Base-by-base conservation (phyloP, 169 alveolate species). In the Plasmodium knowlesi region DNA sequence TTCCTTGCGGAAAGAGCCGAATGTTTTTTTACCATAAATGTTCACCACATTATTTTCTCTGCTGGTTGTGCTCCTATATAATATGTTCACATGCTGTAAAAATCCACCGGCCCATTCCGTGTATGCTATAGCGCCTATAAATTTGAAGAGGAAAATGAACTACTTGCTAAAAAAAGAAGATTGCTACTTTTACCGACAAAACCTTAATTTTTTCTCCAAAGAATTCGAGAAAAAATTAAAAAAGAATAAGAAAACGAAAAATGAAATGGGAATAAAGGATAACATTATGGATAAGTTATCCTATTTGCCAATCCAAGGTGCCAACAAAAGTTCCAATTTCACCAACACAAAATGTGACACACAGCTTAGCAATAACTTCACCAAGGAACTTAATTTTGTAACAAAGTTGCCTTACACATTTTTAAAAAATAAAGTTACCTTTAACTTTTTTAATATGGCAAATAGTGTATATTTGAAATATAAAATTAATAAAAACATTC, bases 401-500 rank as follows among this genome's bases (percentile, higher is more conserved):
- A 54, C 53, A 37, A 83, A 67, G 30, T 22, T 70, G 16, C 81
- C 92, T 2, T 37, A 34, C 74, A n/a, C 82, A 3, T 70, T 83
- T 22, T 70, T 37, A 70, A 83, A 83, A 83, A 83, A 71, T 37
- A 83, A 43, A 50, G 14, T 70, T 16, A 41, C 92, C 19, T 83
- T 83, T 53, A 83, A 83, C 54, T 83, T 83, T 83, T 83, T 83
- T 83, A 25, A 83, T 30, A 67, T 83, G 82, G 92, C 82, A 37
- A 70, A 83, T 16, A 67, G 19, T 83, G 50, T 83, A 28, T 83
- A 41, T 83, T 28, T 83, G 25, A 83, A 70, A 83, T 37, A 83
- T 83, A 83, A 71, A 83, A 41, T 83, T 8, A 83, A 83, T 41
- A 83, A 34, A 67, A 83, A 83, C 30, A 37, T 14, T 3, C 28